These are phyloP conservation scores for Hemisphaericaspora subhashii DNA, from an alignment of 1,139 yeast genomes.

Conservation along the genomic window DNA sequence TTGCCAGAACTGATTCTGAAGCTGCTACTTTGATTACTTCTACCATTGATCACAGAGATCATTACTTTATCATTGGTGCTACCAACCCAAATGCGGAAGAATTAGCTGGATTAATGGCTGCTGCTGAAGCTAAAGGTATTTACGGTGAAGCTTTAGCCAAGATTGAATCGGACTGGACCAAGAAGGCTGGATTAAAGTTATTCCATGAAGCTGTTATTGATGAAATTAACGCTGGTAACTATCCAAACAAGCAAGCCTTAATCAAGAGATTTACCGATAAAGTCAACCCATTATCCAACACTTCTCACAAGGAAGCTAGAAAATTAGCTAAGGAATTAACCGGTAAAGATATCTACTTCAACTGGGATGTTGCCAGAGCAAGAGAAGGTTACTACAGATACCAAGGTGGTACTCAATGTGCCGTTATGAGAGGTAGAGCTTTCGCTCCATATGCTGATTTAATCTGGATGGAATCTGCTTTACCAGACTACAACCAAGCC, in stretches of 20 bases:
- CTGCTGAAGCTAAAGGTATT: conserved; percentile 75
- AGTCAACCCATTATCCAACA: conserved; percentile 73
- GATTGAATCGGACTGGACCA: conserved; percentile 82
- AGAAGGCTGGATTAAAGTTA: conserved; percentile 80
- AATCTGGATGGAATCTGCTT: conserved; percentile 98
- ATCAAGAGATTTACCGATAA: conserved; percentile 65
- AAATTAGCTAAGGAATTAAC: conserved; percentile 71
- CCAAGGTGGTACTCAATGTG: conserved; percentile 96
- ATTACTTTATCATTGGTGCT: conserved; percentile 86
- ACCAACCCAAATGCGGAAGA: conserved; percentile 81
- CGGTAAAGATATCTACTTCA: conserved; percentile 84
- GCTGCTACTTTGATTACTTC: conserved; percentile 95
- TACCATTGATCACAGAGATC: conserved; percentile 93
- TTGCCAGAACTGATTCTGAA: conserved; percentile 96
- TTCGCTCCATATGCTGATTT: conserved; percentile 94
- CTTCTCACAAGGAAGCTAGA: conserved; percentile 81
- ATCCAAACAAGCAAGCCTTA: conserved; percentile 63
- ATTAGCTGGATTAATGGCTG: conserved; percentile 74
- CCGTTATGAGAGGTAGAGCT: conserved; percentile 95
- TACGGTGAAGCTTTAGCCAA: conserved; percentile 68
- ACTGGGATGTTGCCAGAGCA: conserved; percentile 96
- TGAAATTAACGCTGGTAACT: conserved; percentile 64
- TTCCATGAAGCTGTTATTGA: conserved; percentile 92
- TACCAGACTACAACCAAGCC: conserved; percentile 93
- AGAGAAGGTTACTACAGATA: conserved; percentile 98